phyloP scores from a whole-genome alignment of 176 grass and related monocot genomes.

The Triticum timopheevii region DNA sequence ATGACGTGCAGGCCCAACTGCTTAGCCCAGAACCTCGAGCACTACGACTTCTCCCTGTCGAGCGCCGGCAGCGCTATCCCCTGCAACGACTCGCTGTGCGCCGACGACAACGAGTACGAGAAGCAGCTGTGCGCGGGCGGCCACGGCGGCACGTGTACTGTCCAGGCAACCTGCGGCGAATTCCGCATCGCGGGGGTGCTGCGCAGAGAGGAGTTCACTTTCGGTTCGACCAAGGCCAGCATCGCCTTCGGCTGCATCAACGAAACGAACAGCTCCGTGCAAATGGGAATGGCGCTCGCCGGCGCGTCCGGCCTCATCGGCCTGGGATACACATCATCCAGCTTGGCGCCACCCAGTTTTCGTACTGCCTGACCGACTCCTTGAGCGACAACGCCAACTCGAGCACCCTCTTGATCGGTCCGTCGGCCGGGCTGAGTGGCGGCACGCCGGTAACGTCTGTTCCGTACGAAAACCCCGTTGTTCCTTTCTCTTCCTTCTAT shows the following conservation, averaged over 20 bases:
- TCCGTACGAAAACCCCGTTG: not conserved
- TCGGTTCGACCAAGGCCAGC: not conserved
- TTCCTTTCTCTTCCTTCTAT: not conserved
- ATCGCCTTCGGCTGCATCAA: conserved; percentile 7
- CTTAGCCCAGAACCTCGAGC: not conserved
- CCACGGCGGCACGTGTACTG: not conserved
- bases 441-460: not conserved
- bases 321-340: conserved; percentile 4
- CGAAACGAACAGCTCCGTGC: not conserved
- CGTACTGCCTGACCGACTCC: conserved; percentile 19
- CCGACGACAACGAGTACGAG: not conserved
- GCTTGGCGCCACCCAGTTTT: not conserved
- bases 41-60: not conserved
- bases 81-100: not conserved
- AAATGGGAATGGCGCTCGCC: not conserved
- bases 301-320: conserved; percentile 18
- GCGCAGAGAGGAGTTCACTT: not conserved
- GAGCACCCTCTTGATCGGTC: conserved; percentile 11
- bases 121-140: not conserved
- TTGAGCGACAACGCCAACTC: not conserved
- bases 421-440: not conserved
- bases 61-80: not conserved
- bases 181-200: not conserved
- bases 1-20: not conserved
- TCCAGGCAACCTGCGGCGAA: not conserved